phyloP scores from a whole-genome alignment of 106 monocot species.

The Phalaenopsis equestris region DNA sequence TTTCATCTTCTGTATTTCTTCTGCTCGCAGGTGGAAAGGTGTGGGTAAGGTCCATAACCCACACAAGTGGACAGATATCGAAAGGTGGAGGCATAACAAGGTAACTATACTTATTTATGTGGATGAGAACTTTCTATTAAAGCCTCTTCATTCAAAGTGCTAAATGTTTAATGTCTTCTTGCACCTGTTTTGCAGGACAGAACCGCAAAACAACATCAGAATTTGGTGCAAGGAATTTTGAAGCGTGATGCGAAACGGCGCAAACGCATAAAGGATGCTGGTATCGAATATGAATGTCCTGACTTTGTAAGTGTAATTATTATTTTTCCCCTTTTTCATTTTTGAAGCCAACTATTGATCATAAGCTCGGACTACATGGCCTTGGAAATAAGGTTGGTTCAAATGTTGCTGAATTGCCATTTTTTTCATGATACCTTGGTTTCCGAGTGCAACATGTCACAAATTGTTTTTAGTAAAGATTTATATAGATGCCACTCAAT shows the following conservation, averaged over 20 bases:
- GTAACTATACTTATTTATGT: constrained; percentile 13
- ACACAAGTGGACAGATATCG: constrained; percentile 36
- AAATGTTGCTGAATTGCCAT: not conserved
- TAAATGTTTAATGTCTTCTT: not conserved
- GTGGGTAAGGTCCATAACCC: constrained; percentile 22
- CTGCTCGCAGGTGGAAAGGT: constrained; percentile 59
- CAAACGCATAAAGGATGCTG: constrained; percentile 67
- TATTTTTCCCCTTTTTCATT: not conserved
- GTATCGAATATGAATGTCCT: constrained; percentile 86
- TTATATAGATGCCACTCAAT: too few species aligned
- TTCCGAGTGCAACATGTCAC: not conserved
- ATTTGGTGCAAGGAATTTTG: constrained; percentile 60
- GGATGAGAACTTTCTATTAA: not conserved
- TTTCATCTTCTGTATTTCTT: not conserved
- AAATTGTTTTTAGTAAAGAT: not conserved
- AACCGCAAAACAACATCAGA: constrained; percentile 65
- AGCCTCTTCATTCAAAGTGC: not conserved
- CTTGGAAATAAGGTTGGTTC: not conserved
- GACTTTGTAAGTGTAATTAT: constrained; percentile 56
- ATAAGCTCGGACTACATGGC: not conserved
- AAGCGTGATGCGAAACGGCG: constrained; percentile 56
- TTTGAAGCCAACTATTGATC: not conserved
- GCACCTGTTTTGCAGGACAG: constrained; percentile 44
- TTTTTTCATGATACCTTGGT: not conserved
- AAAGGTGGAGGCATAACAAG: constrained; percentile 67